phyloP scores from a whole-genome alignment of 176 grass and related monocot genomes.

The Rhynchospora tenuis region DNA sequence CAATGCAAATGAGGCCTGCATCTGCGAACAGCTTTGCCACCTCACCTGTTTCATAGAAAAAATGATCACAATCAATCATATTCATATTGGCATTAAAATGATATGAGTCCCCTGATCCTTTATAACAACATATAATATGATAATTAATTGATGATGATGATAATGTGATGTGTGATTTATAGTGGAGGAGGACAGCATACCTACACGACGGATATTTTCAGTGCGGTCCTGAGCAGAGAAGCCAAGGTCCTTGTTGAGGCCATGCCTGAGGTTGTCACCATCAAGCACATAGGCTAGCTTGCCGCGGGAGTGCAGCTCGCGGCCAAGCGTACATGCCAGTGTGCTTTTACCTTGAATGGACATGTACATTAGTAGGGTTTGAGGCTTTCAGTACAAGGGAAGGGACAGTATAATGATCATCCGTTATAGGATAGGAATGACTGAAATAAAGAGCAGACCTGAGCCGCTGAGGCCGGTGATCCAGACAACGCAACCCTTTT shows the following conservation, averaged over 20 bases:
- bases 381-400: too few species aligned
- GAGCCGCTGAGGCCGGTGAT: slow-evolving; percentile 87
- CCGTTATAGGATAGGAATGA: too few species aligned
- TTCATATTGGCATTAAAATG: not conserved
- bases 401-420: too few species aligned
- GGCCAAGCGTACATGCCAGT: slow-evolving; percentile 69
- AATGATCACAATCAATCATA: not conserved
- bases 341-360: slow-evolving; percentile 99
- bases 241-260: slow-evolving; percentile 88
- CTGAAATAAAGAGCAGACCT: too few species aligned
- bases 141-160: not conserved
- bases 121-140: too few species aligned
- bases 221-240: slow-evolving; percentile 78
- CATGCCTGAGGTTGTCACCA: slow-evolving; percentile 92
- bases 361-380: too few species aligned
- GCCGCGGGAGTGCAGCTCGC: slow-evolving; percentile 67
- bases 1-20: slow-evolving; percentile 88
- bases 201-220: slow-evolving; percentile 94
- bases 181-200: slow-evolving; percentile 19
- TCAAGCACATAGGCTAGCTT: slow-evolving; percentile 90
- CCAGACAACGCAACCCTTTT: slow-evolving; percentile 85
- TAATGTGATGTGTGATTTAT: not conserved
- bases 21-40: slow-evolving; percentile 94
- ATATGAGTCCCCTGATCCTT: not conserved
- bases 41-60: slow-evolving; percentile 42